These are phyloP conservation scores for Lepidium aucheri DNA, from an alignment of 345 rosid species.

Conservation along the genomic window DNA sequence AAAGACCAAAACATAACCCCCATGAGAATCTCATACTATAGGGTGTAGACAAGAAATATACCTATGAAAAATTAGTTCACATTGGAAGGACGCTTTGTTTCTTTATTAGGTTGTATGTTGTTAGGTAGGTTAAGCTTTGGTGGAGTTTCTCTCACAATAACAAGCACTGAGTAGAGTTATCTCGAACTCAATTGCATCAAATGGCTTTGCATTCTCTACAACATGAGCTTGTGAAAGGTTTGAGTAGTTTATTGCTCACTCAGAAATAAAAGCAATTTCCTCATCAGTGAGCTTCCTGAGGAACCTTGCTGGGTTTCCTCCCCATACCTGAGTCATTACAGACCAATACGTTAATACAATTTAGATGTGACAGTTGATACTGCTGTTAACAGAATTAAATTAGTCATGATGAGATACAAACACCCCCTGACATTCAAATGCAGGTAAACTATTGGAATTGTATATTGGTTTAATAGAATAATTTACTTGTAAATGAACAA, in stretches of 20 bases:
- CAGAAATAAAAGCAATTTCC: constrained; percentile 65
- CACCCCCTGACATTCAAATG: background rate
- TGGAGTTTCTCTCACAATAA: constrained; percentile 72
- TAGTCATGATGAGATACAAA: background rate
- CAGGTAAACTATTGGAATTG: no score
- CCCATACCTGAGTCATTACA: constrained; percentile 63
- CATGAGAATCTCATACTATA: background rate
- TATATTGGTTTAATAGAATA: no score
- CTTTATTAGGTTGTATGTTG: constrained; percentile 49
- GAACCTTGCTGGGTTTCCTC: constrained; percentile 94
- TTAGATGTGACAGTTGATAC: background rate
- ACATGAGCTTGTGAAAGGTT: constrained; percentile 89
- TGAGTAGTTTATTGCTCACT: constrained; percentile 70
- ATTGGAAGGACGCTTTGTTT: constrained; percentile 40
- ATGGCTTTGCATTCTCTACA: constrained; percentile 77
- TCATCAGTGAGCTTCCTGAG: constrained; percentile 72
- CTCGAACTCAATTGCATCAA: constrained; percentile 81
- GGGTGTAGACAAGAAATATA: constrained; percentile 4
- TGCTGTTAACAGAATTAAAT: background rate
- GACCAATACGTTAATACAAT: background rate
- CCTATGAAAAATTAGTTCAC: constrained; percentile 27
- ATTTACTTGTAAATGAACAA: no score
- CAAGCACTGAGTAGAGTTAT: constrained; percentile 83
- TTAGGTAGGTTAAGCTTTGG: constrained; percentile 74
- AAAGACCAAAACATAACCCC: constrained; percentile 6